These are phyloP conservation scores for Zygotorulaspora florentina DNA, from an alignment of 805 yeast species.

Conservation along the genomic window DNA sequence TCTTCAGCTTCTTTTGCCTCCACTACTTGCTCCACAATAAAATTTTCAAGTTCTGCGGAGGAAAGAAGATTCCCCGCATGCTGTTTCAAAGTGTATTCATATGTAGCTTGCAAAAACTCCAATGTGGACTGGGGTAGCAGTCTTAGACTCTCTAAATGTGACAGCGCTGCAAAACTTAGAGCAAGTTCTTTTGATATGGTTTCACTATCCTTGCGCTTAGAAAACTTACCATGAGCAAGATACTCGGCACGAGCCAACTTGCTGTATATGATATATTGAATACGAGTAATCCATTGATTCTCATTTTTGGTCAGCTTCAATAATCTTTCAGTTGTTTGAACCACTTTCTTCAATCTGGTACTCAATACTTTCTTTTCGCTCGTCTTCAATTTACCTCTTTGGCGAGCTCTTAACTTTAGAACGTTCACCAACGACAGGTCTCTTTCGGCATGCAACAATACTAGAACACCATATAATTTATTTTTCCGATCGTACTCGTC, in stretches of 20 bases:
- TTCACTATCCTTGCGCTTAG: conserved; percentile 22
- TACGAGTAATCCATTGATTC: conserved; percentile 31
- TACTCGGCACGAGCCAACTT: conserved; percentile 50
- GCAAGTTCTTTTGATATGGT: conserved; percentile 24
- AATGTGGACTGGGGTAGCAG: conserved; percentile 17
- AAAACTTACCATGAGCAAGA: conserved; percentile 25
- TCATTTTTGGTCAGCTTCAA: conserved; percentile 41
- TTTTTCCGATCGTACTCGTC: conserved; percentile 50
- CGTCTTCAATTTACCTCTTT: conserved; percentile 31
- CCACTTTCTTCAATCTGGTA: conserved; percentile 66
- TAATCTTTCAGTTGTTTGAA: conserved; percentile 42
- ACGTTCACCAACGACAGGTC: conserved; percentile 40
- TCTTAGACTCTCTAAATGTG: conserved; percentile 16
- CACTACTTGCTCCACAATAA: conserved; percentile 15
- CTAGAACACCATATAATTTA: conserved; percentile 49
- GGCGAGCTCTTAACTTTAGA: conserved; percentile 29
- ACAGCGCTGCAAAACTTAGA: conserved; percentile 25
- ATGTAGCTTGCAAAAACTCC: conserved; percentile 25
- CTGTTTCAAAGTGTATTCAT: conserved; percentile 30
- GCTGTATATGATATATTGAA: conserved; percentile 40
- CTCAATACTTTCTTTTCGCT: conserved; percentile 45
- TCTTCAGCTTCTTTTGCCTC: conserved; percentile 20
- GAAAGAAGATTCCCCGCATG: conserved; percentile 25
- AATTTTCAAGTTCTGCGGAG: conserved; percentile 24
- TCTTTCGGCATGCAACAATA: conserved; percentile 72